Conservation (phyloP, 768 basidiomycete genomes). For the Gloeophyllum trabeum region DNA sequence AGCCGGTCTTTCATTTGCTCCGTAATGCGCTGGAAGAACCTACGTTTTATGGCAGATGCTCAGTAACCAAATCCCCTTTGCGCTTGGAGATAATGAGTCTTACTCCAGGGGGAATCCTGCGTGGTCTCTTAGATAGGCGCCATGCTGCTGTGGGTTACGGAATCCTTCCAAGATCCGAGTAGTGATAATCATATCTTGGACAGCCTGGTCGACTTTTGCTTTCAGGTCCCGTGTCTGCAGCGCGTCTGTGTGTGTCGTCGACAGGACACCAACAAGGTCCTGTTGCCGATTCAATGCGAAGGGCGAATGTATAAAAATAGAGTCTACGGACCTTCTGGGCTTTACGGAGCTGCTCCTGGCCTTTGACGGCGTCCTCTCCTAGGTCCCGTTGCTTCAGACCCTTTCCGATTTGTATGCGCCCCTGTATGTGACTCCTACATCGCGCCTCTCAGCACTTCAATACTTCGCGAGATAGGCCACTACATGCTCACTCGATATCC, state of each 20-base stretch:
- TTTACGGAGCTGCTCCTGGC: conserved; percentile 53
- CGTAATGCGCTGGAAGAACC: conserved; percentile 65
- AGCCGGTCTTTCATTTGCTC: conserved; percentile 63
- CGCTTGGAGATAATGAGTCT: conserved; percentile 14
- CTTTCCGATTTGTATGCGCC: conserved; percentile 70
- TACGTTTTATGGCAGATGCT: conserved; percentile 15
- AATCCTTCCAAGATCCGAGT: conserved; percentile 73
- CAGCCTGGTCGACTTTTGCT: conserved; percentile 63
- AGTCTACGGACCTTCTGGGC: conserved; percentile 46
- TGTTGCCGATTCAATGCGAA: conserved; percentile 15
- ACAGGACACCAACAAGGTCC: conserved; percentile 56
- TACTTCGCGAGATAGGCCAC: background rate
- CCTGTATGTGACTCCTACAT: conserved; percentile 58
- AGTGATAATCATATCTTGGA: conserved; percentile 71
- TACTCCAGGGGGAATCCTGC: conserved; percentile 79
- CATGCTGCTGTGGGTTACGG: conserved; percentile 61
- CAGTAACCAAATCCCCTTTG: conserved; percentile 2
- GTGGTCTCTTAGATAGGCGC: conserved; percentile 62
- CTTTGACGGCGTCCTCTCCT: conserved; percentile 64
- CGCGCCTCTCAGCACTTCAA: conserved; percentile 2
- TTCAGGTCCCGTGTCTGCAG: conserved; percentile 61
- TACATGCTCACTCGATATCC: conserved; percentile 48
- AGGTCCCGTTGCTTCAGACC: conserved; percentile 68
- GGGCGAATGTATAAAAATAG: background rate
- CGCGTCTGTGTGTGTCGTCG: conserved; percentile 55